Conservation (phyloP, 805 yeast species). For the Candida patagonica region DNA sequence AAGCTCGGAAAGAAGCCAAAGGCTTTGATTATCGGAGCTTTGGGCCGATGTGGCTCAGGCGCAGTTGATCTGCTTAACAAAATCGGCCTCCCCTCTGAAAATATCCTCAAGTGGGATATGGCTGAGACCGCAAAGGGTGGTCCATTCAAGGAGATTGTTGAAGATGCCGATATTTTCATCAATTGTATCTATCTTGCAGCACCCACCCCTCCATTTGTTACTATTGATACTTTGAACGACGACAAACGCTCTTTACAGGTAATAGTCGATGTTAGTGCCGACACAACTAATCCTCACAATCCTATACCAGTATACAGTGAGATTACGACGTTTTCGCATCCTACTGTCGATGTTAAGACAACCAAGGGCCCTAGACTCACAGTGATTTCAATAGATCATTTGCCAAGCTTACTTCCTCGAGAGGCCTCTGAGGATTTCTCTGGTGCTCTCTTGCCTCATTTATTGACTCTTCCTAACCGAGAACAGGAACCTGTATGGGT, state of each 20-base stretch:
- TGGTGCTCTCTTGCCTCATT: constrained; percentile 78
- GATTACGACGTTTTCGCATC: constrained; percentile 85
- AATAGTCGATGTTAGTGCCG: constrained; percentile 96
- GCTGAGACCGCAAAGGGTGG: constrained; percentile 95
- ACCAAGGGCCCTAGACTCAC: constrained; percentile 76
- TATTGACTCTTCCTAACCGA: constrained; percentile 77
- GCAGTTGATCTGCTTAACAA: constrained; percentile 77
- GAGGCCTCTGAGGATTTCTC: constrained; percentile 93
- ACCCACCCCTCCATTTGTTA: constrained; percentile 89
- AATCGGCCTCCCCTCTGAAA: constrained; percentile 79
- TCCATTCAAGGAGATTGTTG: constrained; percentile 85
- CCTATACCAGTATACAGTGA: constrained; percentile 90
- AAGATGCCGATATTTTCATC: constrained; percentile 72
- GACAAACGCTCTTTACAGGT: constrained; percentile 72
- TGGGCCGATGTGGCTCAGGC: constrained; percentile 98
- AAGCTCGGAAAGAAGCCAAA: constrained; percentile 61
- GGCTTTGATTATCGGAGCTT: constrained; percentile 87
- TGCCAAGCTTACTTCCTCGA: constrained; percentile 92
- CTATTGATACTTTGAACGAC: constrained; percentile 55
- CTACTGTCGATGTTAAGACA: constrained; percentile 79
- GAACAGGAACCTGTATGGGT: constrained; percentile 83
- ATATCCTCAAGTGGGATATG: constrained; percentile 92
- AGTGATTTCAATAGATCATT: constrained; percentile 91
- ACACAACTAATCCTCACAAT: constrained; percentile 96
- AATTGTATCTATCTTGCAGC: constrained; percentile 92